A percentile compares a stretch with the other conserved stretches of the same genome.
These are phyloP conservation scores for Calonectria leucothoes DNA, from an alignment of 2,329 filamentous ascomycete species.

Conservation along the genomic window DNA sequence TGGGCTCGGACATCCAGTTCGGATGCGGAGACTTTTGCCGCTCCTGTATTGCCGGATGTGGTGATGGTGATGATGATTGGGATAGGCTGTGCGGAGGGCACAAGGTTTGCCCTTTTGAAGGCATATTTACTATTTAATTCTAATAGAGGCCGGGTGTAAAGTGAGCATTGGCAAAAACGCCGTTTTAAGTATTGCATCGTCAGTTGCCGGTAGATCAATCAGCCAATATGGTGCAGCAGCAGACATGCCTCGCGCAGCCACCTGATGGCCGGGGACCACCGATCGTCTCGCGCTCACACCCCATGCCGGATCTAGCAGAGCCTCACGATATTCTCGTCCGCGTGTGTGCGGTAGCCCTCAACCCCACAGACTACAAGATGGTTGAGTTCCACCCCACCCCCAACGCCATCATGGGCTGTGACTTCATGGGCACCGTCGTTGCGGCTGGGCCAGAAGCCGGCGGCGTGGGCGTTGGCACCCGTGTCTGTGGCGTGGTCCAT, in stretches of 20 bases:
- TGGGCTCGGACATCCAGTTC: not conserved
- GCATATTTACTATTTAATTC: slow-evolving; percentile 3
- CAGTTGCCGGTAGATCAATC: too few relatives aligned
- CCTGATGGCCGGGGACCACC: not conserved
- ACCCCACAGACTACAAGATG: slow-evolving; percentile 9
- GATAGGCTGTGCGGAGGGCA: not conserved
- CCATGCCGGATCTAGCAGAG: not conserved
- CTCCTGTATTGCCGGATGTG: not conserved
- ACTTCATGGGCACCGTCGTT: not conserved
- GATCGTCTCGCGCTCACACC: not conserved
- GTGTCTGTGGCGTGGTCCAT: not conserved
- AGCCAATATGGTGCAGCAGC: not conserved
- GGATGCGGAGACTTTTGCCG: not conserved
- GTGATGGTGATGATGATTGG: not conserved
- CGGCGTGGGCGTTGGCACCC: not conserved
- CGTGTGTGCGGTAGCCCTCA: not conserved
- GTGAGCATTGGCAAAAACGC: not conserved
- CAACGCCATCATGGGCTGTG: not conserved
- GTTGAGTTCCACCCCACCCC: slow-evolving; percentile 1
- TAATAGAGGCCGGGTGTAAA: not conserved
- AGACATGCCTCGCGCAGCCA: slow-evolving; percentile 5
- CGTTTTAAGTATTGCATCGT: too few relatives aligned
- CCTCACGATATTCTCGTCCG: not conserved
- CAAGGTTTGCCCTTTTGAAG: not conserved
- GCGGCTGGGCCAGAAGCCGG: not conserved